Evolutionary conservation across 257 asterid genomes (phyloP), one percentile per base, ranked within the genome.

Genomic region (Forsythia suspensa): DNA sequence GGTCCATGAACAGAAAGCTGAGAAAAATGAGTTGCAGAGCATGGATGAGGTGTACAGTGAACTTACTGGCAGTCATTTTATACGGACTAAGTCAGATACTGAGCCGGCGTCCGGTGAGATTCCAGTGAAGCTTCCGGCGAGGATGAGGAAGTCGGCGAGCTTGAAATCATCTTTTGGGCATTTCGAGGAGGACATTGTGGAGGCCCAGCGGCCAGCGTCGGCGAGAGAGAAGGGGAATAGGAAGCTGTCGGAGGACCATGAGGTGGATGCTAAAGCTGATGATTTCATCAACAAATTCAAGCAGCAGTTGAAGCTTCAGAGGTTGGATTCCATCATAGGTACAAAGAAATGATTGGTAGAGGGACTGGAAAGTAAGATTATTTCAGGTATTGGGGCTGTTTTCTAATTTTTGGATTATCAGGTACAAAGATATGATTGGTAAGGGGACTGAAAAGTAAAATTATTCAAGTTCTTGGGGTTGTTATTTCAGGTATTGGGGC

Each of bases 261-360:
- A 79, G 40, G 97, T 94, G 0, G 98, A 94, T 77, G 94, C 96
- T 0, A 94, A 86, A 52, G 97, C 97, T 2, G 96, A 90, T 70
- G 97, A 88, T 67, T 94, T 94, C 86, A 94, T 94, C 78, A 92
- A 88, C 87, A 88, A 72, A 78, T 94, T 94, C 40, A 92, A 92
- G 92, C 87, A 89, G 81, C 95, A 94, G 94, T 73, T 94, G 80
- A 90, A 89, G 90, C 82, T 94, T 72, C 98, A 92, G 97, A 90
- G 96, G 85, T 0, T 88, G 86, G 96, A 90, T 20, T 94, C 97
- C n/a, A 86, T 89, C 80, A 73, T 89, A 85, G 91, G 94, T 80
- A 86, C 88, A 88, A 90, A 90, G 97, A 91, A 46, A 81, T 85
- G 94, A 88, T 86, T 66, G 90, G 90, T 13, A 82, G 87, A 82